Base-by-base conservation (phyloP, 371 early-diverging fungal species). In the Lichtheimia ornata region DNA sequence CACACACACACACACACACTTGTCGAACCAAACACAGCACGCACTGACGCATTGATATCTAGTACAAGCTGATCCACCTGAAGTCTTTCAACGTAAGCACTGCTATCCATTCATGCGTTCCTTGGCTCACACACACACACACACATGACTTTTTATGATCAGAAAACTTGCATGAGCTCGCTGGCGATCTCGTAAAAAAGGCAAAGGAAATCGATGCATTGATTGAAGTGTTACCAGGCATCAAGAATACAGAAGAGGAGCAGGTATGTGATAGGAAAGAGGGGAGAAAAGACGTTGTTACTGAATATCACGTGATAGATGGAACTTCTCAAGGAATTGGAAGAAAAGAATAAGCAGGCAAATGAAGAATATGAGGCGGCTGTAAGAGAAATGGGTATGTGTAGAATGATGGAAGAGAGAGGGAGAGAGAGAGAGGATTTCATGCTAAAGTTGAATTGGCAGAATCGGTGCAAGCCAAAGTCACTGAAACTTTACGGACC, bases 201-300 rank as follows among this genome's bases (percentile, higher is more conserved):
- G 84, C 83, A 28, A 88, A 90, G 64, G 88, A 89, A 50, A 84
- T 88, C 28, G 91, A 91, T 56, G 74, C 81, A 17, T 63, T 91
- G 20, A 84, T 90, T 60, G 88, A 90, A 62, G 72, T 74, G 28
- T 65, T 91, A 41, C 90, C 91, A 1, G 90, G 90, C 0, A 81
- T 90, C 28, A 63, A 83, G 9, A 70, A 81, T 52, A 80, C 85
- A 2, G 88, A 86, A 52, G 87, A 86, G 41, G 84, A 88, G 24
- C 90, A 89, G 75, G 89, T 84, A 56, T 47, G 47, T 6, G 1
- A 47, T 18, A 47, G 22, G 47, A 17, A 45, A n/a, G 4, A 6
- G 17, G 47, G 17, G n/a, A 5, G 22, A n/a, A n/a, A n/a, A n/a
- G n/a, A n/a, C 9, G 35, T 2, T 35, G 35, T 35, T 35, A 35